phyloP scores from a whole-genome alignment of 495 filamentous ascomycete genomes.

The Neurospora tetraspora region DNA sequence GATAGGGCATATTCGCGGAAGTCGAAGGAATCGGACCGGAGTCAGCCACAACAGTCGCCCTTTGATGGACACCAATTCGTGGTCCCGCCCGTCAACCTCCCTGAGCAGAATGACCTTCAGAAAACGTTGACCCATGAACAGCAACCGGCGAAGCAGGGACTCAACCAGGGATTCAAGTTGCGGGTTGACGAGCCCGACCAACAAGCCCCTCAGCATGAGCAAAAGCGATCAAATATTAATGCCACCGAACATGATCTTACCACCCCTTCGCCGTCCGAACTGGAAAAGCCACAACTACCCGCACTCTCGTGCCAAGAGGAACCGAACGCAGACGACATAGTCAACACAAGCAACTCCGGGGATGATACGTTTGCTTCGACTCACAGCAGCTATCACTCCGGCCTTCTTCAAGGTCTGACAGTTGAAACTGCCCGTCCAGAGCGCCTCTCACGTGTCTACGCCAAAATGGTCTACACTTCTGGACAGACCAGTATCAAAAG shows the following conservation, averaged over 20 bases:
- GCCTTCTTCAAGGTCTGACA: not conserved
- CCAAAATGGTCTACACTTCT: conserved; percentile 6
- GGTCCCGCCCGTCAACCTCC: not conserved
- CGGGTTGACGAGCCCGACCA: not conserved
- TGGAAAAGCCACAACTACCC: not conserved
- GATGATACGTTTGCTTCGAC: not conserved
- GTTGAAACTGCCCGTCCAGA: conserved; percentile 3
- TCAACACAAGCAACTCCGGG: not conserved
- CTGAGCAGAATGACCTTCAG: not conserved
- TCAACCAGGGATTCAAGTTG: not conserved
- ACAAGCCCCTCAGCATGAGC: not conserved
- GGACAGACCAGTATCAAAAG: not conserved
- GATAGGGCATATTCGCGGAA: not conserved
- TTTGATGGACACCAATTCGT: not conserved
- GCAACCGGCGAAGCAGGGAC: not conserved
- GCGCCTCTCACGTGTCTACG: conserved; percentile 9
- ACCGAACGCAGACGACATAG: not conserved
- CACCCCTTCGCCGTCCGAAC: not conserved
- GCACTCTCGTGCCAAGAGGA: not conserved
- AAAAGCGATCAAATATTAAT: not conserved
- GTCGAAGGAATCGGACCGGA: not conserved
- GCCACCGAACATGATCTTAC: not conserved
- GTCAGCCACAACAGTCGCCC: not conserved
- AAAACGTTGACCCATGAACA: not conserved
- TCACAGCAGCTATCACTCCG: not conserved